Base-by-base conservation (phyloP, 768 basidiomycete genomes). In the Psilocybe sp. region DNA sequence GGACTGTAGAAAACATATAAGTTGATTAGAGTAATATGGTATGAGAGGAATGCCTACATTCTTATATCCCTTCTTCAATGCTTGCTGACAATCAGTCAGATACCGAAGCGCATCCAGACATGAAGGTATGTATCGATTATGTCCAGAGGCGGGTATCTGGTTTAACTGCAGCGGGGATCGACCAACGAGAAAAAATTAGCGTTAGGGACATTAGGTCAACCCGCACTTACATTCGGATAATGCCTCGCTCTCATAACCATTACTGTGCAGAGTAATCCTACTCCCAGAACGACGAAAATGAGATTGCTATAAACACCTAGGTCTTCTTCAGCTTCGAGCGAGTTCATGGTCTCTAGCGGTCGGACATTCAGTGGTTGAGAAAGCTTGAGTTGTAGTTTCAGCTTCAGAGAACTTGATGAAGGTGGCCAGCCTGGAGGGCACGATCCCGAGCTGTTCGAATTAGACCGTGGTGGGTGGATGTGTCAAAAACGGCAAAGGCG, bases 71-170 rank as follows among this genome's bases (percentile, higher is more conserved):
- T 44, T 50, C 31, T 31, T 47, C 4, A 65, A 31, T 10, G 55
- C 20, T 10, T 37, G 33, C 2, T 34, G 41, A 16, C 56, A 57
- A 38, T 52, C 11, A 4, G 35, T 59, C 1, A 59, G 15, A 35
- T 56, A 66, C 16, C 41, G 33, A 6, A 64, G 45, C 14, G 63
- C 59, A 23, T 56, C 60, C 7, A 64, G 43, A 36, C 61, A 68
- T 11, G 54, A 63, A 15, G 59, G 53, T 5, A 61, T 31, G 20
- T 56, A 54, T 3, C 28, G 41, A 16, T 53, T 44, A 36, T 35
- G 44, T 36, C 68, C 67, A 13, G 59, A 34, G 10, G 60, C 53
- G 16, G 62, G 64, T 20, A 68, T 66, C 33, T 60, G 55, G 16
- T 52, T 58, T 13, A 67, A 51, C 68, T 69, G 43, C 5, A 16